Evolutionary conservation across 306 rosid species (phyloP), one percentile per base, ranked within the genome.

Genomic region (Lupinus albus): DNA sequence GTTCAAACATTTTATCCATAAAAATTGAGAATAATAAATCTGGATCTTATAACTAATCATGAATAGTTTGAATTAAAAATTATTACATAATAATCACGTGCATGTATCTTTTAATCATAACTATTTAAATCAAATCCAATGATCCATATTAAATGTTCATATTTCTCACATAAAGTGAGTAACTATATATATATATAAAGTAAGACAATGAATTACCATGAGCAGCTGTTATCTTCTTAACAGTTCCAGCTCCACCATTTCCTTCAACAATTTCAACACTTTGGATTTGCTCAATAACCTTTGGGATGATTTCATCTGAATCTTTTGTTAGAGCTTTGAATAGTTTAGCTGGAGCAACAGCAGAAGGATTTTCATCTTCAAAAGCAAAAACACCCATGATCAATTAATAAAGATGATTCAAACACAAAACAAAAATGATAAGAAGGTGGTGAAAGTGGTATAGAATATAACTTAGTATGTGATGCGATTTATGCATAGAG

Each of bases 341-440:
- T 0, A 84, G 61, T 59, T 10, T 78, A 0, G 80, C 67, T 1
- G 84, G 76, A 7, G 80, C 16, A 3, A 80, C 11, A 4, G 35
- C 4, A 0, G 85, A 80, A 35, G 20, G 2, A 8, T n/a, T 4
- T 28, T 80, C 79, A 1, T 51, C 68, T 2, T 68, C 58, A 28
- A 1, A 75, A 57, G 66, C 56, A 54, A 67, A 75, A 14, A 68
- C 81, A 67, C 83, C 81, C 88, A 84, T 83, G 68, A 75, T 55
- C n/a, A 10, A 75, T 55, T 10, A 10, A 45, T 1, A 4, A 7
- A 13, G 20, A 45, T 47, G 9, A 17, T 12, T 8, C 1, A 5
- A 4, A 47, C 7, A 16, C 39, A 35, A 54, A 17, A 6, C 5
- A 25, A 41, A 12, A 46, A 33, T 0, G 11, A 51, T 67, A 50